Base-by-base conservation (phyloP, 2,329 filamentous ascomycete genomes). In the Trichoderma citrinoviride region DNA sequence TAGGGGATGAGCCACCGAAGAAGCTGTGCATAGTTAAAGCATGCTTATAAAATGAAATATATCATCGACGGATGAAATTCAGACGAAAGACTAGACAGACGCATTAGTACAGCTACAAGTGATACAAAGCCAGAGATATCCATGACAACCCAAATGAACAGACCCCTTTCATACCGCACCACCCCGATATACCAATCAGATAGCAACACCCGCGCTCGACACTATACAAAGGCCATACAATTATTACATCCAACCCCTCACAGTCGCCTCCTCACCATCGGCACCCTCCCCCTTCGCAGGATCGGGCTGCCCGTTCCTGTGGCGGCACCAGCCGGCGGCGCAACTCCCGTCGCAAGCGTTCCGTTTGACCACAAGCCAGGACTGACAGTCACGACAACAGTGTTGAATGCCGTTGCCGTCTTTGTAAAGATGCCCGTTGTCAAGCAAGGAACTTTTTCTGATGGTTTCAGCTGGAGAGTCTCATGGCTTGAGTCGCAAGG, bases 321-420 rank as follows among this genome's bases (percentile, higher is more conserved):
- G 25, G 44, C 41, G 43, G 44, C 44, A 37, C 53, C 41, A 25
- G 44, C 44, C 2, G 63, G 63, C 23, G 33, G 49, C 2, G 56
- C 29, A 49, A 33, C 62, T 21, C 27, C 55, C 52, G 62, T 54
- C 2, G 62, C 33, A 12, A 43, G 21, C 21, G 56, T 65, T 14
- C 40, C 49, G 44, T 65, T 65, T 4, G 50, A 23, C 49, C 63
- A 56, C 19, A 47, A 55, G 8, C 56, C 55, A 2, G 15, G 3
- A 3, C 50, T 55, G 17, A 75, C 69, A 6, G 76, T 77, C 64
- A 74, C 70, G 17, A 72, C 65, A n/a, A 78, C 69, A 1, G 76
- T 79, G 69, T 77, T 78, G 67, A 75, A 78, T 40, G 74, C 69
- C 15, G 76, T 77, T 12, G 72, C 67, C 25, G 76, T 71, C 47